phyloP scores from a whole-genome alignment of 2,329 filamentous ascomycete genomes.

The Fusarium oxysporum region DNA sequence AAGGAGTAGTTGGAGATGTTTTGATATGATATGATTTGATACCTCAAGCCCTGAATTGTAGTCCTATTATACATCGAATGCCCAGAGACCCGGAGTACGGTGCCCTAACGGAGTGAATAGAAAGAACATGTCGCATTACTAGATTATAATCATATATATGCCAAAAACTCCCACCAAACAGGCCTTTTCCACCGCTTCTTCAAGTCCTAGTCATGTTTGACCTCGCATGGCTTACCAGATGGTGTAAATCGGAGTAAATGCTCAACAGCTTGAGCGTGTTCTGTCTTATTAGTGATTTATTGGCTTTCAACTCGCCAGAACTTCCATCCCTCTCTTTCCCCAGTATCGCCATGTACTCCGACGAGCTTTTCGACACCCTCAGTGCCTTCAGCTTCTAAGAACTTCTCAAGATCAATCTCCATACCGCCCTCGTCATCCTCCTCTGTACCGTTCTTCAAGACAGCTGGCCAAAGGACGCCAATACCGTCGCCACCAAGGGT shows the following conservation, averaged over 20 bases:
- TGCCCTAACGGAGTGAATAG: background rate
- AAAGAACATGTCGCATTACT: constrained; percentile 43
- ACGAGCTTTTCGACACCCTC: constrained; percentile 90
- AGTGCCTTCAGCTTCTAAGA: constrained; percentile 84
- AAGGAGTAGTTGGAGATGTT: constrained; percentile 11
- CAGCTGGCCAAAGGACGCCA: constrained; percentile 92
- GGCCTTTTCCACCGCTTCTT: constrained; percentile 27
- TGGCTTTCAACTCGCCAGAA: constrained; percentile 78
- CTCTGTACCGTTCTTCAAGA: constrained; percentile 85
- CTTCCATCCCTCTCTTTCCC: constrained; percentile 84
- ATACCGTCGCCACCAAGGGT: constrained; percentile 94
- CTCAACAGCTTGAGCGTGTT: constrained; percentile 8
- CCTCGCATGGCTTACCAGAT: constrained; percentile 39
- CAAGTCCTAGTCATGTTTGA: constrained; percentile 38
- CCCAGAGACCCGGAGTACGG: background rate
- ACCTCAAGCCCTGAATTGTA: background rate
- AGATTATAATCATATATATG: constrained; percentile 45
- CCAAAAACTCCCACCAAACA: constrained; percentile 37
- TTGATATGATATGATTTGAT: background rate
- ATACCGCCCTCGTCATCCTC: constrained; percentile 84
- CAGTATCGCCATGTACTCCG: constrained; percentile 76
- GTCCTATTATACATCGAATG: background rate
- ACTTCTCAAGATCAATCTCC: constrained; percentile 88
- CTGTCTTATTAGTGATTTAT: constrained; percentile 28
- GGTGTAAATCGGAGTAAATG: constrained; percentile 34